phyloP scores from a whole-genome alignment of 2,329 filamentous ascomycete genomes.

The Diaporthe nobilis region DNA sequence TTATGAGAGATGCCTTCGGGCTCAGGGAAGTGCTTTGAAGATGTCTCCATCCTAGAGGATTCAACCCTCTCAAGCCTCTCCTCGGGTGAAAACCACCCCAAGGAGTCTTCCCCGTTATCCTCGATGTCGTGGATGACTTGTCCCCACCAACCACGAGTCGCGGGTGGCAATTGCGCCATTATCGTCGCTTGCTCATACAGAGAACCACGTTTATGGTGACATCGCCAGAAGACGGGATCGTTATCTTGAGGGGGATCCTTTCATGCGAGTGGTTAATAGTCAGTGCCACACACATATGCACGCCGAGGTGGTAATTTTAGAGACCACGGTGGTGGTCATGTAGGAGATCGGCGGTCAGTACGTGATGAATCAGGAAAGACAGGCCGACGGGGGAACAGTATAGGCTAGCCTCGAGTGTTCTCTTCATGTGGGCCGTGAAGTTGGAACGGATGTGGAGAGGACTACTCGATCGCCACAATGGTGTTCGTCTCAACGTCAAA shows the following conservation, averaged over 20 bases:
- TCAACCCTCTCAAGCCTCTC: background rate
- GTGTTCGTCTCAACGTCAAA: constrained; percentile 2
- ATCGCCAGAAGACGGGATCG: background rate
- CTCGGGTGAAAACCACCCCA: background rate
- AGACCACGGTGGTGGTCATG: background rate
- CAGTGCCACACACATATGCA: constrained; percentile 19
- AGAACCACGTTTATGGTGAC: background rate
- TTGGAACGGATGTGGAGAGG: background rate
- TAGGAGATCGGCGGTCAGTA: background rate
- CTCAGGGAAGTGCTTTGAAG: background rate
- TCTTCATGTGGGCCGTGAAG: background rate
- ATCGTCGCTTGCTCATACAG: background rate
- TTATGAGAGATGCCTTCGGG: no score
- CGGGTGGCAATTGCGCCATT: background rate
- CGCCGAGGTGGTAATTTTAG: constrained; percentile 10
- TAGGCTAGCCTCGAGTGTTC: background rate
- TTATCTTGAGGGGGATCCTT: background rate
- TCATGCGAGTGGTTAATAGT: constrained; percentile 24
- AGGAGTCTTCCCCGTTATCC: background rate
- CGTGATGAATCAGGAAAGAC: background rate
- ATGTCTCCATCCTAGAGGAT: background rate
- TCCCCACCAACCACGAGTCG: constrained; percentile 25
- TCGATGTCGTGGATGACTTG: background rate
- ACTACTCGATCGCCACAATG: background rate
- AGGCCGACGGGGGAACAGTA: background rate